Conservation (phyloP, 768 basidiomycete species). For the Panus rudis region DNA sequence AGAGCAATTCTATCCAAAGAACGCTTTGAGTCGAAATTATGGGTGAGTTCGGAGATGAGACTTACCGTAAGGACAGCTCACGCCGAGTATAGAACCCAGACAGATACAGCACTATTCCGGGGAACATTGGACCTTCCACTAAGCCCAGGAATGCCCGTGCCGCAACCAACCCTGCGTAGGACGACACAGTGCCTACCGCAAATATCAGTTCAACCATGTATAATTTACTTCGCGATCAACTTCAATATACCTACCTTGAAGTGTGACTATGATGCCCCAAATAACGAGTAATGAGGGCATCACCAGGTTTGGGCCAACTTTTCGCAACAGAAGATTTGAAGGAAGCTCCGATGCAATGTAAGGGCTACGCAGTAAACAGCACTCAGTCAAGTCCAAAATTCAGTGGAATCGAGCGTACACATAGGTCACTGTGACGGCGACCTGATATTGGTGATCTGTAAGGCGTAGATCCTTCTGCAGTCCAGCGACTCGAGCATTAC, state of each 20-base stretch:
- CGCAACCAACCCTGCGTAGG: slow-evolving; percentile 2
- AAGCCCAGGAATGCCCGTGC: slow-evolving; percentile 6
- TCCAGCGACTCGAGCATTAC: slow-evolving; percentile 6
- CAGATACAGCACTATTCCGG: slow-evolving; percentile 17
- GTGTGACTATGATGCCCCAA: slow-evolving; percentile 54
- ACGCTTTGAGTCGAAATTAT: slow-evolving; percentile 56
- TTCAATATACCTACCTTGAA: slow-evolving; percentile 37
- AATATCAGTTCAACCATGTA: too few relatives aligned
- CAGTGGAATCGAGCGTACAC: slow-evolving; percentile 17
- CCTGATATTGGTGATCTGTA: slow-evolving; percentile 32
- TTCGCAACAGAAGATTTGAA: slow-evolving; percentile 41
- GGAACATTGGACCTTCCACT: slow-evolving; percentile 6
- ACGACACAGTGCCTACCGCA: slow-evolving; percentile 2
- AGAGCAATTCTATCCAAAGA: slow-evolving; percentile 23
- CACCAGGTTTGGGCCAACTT: slow-evolving; percentile 47
- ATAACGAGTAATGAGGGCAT: slow-evolving; percentile 53
- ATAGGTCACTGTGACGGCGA: slow-evolving; percentile 39
- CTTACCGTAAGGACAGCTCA: slow-evolving; percentile 22
- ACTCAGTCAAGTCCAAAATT: background rate
- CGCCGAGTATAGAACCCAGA: slow-evolving; percentile 22
- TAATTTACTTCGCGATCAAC: too few relatives aligned
- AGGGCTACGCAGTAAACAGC: slow-evolving; percentile 25
- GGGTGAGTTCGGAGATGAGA: slow-evolving; percentile 36
- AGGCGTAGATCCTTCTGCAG: slow-evolving; percentile 3
- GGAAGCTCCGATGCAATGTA: slow-evolving; percentile 56